Evolutionary conservation across 768 basidiomycete genomes (phyloP).

Genomic region (Mycena filopes): DNA sequence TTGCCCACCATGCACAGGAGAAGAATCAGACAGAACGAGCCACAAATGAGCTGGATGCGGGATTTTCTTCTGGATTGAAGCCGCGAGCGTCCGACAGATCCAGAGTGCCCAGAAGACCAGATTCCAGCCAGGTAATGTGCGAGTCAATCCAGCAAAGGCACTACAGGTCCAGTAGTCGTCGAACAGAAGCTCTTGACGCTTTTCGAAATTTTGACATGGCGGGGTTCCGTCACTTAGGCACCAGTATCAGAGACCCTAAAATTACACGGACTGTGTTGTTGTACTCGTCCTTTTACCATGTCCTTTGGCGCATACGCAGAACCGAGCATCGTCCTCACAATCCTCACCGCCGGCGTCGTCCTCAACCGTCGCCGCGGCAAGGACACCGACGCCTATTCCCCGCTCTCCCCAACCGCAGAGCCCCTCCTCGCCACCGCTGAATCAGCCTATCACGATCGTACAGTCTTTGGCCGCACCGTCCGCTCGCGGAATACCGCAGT

Average conservation of each 20-base stretch:
- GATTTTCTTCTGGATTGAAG: too few relatives aligned
- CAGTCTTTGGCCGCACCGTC: conserved; percentile 27
- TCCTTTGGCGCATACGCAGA: conserved; percentile 32
- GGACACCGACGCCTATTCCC: conserved; percentile 22
- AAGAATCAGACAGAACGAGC: too few relatives aligned
- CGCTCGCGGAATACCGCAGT: conserved; percentile 32
- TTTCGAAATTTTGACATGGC: too few relatives aligned
- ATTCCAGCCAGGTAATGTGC: too few relatives aligned
- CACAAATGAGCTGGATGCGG: too few relatives aligned
- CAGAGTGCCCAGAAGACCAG: too few relatives aligned
- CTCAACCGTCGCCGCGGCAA: conserved; percentile 30
- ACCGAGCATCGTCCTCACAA: conserved; percentile 26
- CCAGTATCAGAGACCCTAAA: neutral
- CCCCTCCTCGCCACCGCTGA: conserved; percentile 27
- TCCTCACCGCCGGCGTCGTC: conserved; percentile 32
- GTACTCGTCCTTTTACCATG: conserved; percentile 16
- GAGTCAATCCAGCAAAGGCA: too few relatives aligned
- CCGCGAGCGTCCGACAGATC: too few relatives aligned
- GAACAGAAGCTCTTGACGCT: too few relatives aligned
- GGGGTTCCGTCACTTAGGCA: too few relatives aligned
- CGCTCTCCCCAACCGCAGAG: conserved; percentile 29
- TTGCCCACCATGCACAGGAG: too few relatives aligned
- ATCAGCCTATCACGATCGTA: conserved; percentile 19
- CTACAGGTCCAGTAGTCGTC: too few relatives aligned
- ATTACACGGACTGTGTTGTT: neutral